Percentiles rank a stretch among this genome's conserved stretches.
Conservation (phyloP, 768 basidiomycete species). For the Suillus brevipes region DNA sequence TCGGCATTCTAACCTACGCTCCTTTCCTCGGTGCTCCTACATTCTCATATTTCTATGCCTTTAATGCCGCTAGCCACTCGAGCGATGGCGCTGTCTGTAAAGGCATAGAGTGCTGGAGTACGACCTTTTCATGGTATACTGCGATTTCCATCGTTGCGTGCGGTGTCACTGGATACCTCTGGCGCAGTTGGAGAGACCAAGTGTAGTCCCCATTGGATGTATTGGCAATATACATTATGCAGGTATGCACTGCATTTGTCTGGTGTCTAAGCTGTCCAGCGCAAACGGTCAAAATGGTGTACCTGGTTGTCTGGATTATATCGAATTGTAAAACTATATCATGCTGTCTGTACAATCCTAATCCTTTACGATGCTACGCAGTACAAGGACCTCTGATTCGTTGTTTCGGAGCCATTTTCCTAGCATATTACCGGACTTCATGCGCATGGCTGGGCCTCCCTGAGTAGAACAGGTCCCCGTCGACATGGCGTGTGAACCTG, state of each 20-base stretch:
- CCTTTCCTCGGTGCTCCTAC: conserved; percentile 73
- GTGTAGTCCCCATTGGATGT: conserved; percentile 35
- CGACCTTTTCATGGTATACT: conserved; percentile 60
- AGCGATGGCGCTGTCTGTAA: conserved; percentile 46
- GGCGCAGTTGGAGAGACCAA: conserved; percentile 61
- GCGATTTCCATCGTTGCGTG: conserved; percentile 46
- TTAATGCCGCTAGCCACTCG: conserved; percentile 55
- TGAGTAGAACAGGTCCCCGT: background rate
- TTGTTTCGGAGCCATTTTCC: background rate
- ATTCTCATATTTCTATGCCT: conserved; percentile 81
- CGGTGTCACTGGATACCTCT: conserved; percentile 47
- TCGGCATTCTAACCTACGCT: conserved; percentile 70
- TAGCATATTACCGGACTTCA: background rate
- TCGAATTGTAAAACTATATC: no score
- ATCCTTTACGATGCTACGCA: background rate
- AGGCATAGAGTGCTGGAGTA: conserved; percentile 63
- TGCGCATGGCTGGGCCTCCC: background rate
- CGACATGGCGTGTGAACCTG: background rate
- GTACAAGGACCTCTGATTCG: background rate
- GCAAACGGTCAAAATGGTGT: background rate
- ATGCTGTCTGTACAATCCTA: background rate
- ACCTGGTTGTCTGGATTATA: background rate
- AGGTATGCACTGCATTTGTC: background rate
- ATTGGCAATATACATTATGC: background rate
- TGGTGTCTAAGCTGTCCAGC: background rate